Percentiles rank a stretch among this genome's conserved stretches.
phyloP scores from a whole-genome alignment of 2,329 filamentous ascomycete genomes.

The Penicillium sp. region DNA sequence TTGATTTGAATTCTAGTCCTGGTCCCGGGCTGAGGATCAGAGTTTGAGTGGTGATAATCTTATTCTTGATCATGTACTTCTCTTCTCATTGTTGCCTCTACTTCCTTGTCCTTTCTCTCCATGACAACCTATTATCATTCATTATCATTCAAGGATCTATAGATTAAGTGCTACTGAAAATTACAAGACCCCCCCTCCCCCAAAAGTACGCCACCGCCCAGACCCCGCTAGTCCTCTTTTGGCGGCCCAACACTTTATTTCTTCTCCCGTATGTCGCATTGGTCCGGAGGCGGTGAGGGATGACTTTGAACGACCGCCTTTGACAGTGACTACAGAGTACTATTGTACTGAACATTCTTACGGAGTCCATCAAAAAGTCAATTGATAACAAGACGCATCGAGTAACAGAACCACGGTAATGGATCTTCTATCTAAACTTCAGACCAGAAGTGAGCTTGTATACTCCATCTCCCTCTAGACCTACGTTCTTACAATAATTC shows the following conservation, averaged over 20 bases:
- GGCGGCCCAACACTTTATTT: conserved; percentile 23
- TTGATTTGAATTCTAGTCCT: neutral
- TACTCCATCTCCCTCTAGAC: neutral
- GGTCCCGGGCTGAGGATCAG: neutral
- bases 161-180: conserved; percentile 8
- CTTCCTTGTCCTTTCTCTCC: neutral
- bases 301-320: neutral
- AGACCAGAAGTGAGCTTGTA: neutral
- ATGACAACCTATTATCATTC: neutral
- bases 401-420: neutral
- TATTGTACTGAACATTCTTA: too few relatives aligned
- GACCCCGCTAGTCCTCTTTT: conserved; percentile 15
- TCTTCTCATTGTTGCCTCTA: neutral
- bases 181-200: conserved; percentile 13
- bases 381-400: neutral
- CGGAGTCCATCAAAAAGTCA: neutral
- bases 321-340: neutral
- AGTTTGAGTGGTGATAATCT: neutral
- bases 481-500: neutral
- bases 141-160: neutral
- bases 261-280: conserved; percentile 10
- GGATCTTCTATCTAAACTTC: neutral
- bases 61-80: neutral
- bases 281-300: neutral
- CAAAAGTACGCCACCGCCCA: conserved; percentile 6